Evolutionary conservation across 176 grass and related monocot genomes (phyloP).

Genomic region (Metroxylon sagu): DNA sequence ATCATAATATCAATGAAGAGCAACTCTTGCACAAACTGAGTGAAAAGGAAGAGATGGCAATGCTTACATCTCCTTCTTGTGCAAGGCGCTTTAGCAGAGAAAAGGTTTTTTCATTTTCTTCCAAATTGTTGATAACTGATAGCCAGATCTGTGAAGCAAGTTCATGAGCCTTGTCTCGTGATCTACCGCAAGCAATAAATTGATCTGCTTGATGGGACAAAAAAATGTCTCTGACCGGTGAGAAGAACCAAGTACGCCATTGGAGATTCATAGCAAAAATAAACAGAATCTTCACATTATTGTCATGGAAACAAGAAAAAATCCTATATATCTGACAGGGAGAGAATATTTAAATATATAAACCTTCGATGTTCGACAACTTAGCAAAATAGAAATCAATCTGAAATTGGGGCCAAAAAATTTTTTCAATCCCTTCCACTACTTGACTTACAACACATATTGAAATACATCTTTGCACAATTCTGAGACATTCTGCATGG

Average conservation of each 20-base stretch:
- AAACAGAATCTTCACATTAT: no score
- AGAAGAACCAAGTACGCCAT: no score
- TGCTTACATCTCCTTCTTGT: conserved; percentile 85
- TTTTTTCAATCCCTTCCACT: no score
- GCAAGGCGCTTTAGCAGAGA: conserved; percentile 59
- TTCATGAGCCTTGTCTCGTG: conserved; percentile 85
- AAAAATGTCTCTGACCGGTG: not conserved
- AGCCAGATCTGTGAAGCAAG: conserved; percentile 90
- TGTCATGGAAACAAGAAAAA: no score
- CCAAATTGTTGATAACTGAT: conserved; percentile 82
- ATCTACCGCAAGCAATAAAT: conserved; percentile 85
- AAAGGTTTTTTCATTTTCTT: conserved; percentile 76
- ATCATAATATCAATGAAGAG: no score
- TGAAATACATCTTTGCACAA: no score
- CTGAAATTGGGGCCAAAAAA: no score
- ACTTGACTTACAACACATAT: no score
- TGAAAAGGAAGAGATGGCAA: not conserved
- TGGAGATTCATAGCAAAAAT: no score
- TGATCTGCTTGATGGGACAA: conserved; percentile 52
- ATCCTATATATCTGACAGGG: no score
- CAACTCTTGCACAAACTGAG: no score
- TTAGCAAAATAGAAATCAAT: not conserved
- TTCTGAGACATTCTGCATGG: no score
- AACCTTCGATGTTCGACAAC: conserved; percentile 4
- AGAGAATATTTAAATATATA: not conserved